Evolutionary conservation across 164 flowering plant species (phyloP).

Genomic region (Taxillus chinensis): DNA sequence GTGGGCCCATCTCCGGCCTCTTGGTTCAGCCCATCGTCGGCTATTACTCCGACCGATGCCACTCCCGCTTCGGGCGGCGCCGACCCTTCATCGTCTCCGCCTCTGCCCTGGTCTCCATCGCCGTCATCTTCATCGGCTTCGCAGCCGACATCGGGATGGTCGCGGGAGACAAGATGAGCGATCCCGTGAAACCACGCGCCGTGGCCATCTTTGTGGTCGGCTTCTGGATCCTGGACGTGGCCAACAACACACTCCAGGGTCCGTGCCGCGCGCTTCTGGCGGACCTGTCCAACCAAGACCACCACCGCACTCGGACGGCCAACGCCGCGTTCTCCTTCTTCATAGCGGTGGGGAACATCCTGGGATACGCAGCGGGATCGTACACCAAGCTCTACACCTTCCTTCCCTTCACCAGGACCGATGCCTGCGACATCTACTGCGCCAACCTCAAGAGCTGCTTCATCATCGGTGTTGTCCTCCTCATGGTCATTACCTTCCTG

Average conservation of each 20-base stretch:
- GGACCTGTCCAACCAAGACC: slow-evolving; percentile 33
- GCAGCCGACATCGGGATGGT: slow-evolving; percentile 54
- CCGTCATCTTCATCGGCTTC: slow-evolving; percentile 55
- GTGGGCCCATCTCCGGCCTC: slow-evolving; percentile 74
- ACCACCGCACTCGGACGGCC: slow-evolving; percentile 26
- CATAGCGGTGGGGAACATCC: slow-evolving; percentile 76
- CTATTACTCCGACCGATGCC: slow-evolving; percentile 47
- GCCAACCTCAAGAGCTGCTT: slow-evolving; percentile 72
- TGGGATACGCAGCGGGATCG: slow-evolving; percentile 70
- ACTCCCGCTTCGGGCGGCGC: slow-evolving; percentile 54
- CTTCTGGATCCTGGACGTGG: slow-evolving; percentile 71
- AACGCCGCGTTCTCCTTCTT: slow-evolving; percentile 55
- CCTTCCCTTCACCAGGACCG: slow-evolving; percentile 52
- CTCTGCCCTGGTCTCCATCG: slow-evolving; percentile 29
- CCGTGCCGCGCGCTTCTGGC: slow-evolving; percentile 61
- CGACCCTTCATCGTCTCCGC: slow-evolving; percentile 65
- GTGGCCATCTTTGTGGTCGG: slow-evolving; percentile 49
- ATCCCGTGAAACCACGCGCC: slow-evolving; percentile 38
- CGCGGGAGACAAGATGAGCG: slow-evolving; percentile 29
- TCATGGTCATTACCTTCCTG: slow-evolving; percentile 23
- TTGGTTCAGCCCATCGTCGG: slow-evolving; percentile 67
- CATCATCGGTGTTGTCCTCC: slow-evolving; percentile 40
- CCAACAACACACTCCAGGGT: slow-evolving; percentile 61
- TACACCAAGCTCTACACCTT: slow-evolving; percentile 32
- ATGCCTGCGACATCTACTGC: slow-evolving; percentile 63